Percentiles rank a stretch among this genome's conserved stretches.
Conservation (phyloP, 805 yeast genomes). For the Yarrowia keelungensis region DNA sequence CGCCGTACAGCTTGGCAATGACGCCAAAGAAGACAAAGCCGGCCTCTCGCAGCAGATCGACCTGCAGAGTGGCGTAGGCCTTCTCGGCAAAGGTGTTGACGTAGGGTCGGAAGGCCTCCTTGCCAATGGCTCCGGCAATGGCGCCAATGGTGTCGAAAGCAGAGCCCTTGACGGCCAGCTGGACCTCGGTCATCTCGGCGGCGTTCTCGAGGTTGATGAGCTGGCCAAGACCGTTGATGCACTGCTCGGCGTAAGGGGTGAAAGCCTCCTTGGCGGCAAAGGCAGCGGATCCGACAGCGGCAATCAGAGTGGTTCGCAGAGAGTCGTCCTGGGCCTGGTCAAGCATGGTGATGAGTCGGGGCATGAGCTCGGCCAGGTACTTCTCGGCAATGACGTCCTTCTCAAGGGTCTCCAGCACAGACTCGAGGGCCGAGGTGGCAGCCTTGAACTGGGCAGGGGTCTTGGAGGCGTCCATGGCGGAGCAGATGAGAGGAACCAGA, state of each 20-base stretch:
- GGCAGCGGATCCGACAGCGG: constrained; percentile 97
- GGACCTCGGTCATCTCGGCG: constrained; percentile 85
- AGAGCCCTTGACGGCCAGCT: constrained; percentile 86
- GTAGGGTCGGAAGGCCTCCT: constrained; percentile 81
- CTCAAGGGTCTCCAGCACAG: constrained; percentile 88
- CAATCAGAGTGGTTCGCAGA: constrained; percentile 70
- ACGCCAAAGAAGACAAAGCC: constrained; percentile 92
- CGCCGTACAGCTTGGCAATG: constrained; percentile 93
- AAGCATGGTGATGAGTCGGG: constrained; percentile 84
- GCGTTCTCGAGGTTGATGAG: constrained; percentile 59
- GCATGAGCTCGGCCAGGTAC: constrained; percentile 89
- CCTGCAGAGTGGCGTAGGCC: constrained; percentile 76
- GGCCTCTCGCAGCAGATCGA: constrained; percentile 87
- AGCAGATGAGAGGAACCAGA: constrained; percentile 84
- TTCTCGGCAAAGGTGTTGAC: constrained; percentile 90
- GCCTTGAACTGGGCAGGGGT: constrained; percentile 84
- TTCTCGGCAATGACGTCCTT: constrained; percentile 77
- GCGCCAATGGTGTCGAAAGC: constrained; percentile 94
- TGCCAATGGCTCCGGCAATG: constrained; percentile 96
- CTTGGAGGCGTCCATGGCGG: constrained; percentile 84
- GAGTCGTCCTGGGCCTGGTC: constrained; percentile 65
- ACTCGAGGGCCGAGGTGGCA: constrained; percentile 91
- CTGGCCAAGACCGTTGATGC: constrained; percentile 81
- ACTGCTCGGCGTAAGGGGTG: constrained; percentile 81
- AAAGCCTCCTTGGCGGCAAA: constrained; percentile 91